These are phyloP conservation scores for Yamadazyma sp. DNA, from an alignment of 1,139 yeast species.

Conservation along the genomic window DNA sequence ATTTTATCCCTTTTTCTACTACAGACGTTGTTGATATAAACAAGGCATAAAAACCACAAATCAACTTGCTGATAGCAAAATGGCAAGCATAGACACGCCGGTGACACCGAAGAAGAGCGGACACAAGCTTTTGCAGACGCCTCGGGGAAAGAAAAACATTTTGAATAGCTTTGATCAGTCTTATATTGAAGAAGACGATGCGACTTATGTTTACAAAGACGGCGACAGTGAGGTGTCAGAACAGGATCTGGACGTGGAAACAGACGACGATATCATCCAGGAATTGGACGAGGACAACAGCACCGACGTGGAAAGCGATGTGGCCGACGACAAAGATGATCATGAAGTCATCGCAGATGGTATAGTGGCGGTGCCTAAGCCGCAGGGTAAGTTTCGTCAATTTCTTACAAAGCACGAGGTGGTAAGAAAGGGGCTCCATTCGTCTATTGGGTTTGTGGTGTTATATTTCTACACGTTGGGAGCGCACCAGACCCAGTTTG, in stretches of 20 bases:
- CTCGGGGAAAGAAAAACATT: slow-evolving; percentile 19
- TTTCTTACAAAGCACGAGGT: slow-evolving; percentile 78
- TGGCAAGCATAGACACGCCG: slow-evolving; percentile 3
- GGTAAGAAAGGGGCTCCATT: slow-evolving; percentile 83
- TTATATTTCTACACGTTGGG: slow-evolving; percentile 71
- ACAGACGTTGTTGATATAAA: background rate
- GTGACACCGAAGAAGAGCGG: slow-evolving; percentile 12
- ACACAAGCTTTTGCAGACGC: background rate
- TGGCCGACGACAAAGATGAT: slow-evolving; percentile 12
- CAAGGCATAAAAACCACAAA: too few species aligned
- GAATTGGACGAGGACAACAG: slow-evolving; percentile 15
- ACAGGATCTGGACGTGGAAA: slow-evolving; percentile 10
- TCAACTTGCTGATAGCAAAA: too few species aligned
- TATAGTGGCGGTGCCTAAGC: slow-evolving; percentile 4
- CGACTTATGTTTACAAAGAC: slow-evolving; percentile 29
- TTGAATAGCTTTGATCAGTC: slow-evolving; percentile 27
- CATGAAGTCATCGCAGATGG: slow-evolving; percentile 3
- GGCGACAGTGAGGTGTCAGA: slow-evolving; percentile 15
- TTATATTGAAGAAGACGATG: slow-evolving; percentile 41
- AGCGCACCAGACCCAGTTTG: slow-evolving; percentile 52
- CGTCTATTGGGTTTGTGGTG: slow-evolving; percentile 82
- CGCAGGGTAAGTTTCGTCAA: slow-evolving; percentile 35
- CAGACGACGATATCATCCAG: background rate
- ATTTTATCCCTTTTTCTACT: background rate
- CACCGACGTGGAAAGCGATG: slow-evolving; percentile 16